Base-by-base conservation (phyloP, 345 rosid species). In the Heritiera littoralis region DNA sequence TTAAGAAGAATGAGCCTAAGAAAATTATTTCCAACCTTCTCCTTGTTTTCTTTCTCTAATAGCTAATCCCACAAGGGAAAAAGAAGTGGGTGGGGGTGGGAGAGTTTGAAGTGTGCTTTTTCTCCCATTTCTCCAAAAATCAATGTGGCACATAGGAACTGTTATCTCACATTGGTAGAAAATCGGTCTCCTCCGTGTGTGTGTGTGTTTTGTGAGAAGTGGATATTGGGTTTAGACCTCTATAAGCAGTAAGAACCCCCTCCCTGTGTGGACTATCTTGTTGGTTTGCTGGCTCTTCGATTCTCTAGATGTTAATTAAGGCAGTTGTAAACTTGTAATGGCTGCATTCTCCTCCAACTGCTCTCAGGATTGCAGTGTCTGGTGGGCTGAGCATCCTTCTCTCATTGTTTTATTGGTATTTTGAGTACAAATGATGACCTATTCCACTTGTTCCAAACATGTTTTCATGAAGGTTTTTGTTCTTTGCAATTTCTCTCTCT, bases 381-480 rank as follows among this genome's bases (percentile, higher is more conserved):
- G 0, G 38, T 59, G 30, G 38, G 38, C 66, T 28, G 15, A 4
- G 38, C 40, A 61, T 15, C 66, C 7, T 11, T 63, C 41, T 30
- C 43, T 28, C 40, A 28, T 11, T 63, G 17, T 63, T 5, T 5
- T 5, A 63, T 63, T 30, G 41, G 41, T 63, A 30, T 40, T 18
- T 18, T 17, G 2, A 18, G 46, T 9, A 3, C 13, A 40, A 66
- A 66, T 13, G 0, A 17, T 38, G 70, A 66, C 23, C 11, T 14
- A 15, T 66, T 41, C 41, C 51, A 41, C 30, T 66, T 40, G 12
- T 17, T 1, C 71, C 41, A 54, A 17, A 28, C n/a, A 14, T 48
- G 18, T 49, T 75, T 23, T 75, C 41, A 32, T 82, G 56, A 74
- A 17, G 20, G 51, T 7, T 49, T 32, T 54, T 66, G n/a, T 58